Evolutionary conservation across 164 flowering plant species (phyloP).

Genomic region (Tinospora cordifolia): DNA sequence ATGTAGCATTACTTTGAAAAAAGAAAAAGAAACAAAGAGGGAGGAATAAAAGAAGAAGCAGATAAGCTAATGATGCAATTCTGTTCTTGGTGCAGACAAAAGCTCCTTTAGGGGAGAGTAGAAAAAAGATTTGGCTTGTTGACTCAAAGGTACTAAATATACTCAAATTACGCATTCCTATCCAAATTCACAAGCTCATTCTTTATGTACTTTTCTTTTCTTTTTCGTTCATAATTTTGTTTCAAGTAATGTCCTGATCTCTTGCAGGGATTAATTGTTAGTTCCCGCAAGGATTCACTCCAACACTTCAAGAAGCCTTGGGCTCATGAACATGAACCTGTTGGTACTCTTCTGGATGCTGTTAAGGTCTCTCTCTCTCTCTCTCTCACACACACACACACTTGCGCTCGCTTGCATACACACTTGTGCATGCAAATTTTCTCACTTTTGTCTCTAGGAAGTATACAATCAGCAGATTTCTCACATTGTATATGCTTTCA

Average conservation of each 20-base stretch:
- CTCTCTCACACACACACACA: no score
- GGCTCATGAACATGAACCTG: constrained; percentile 96
- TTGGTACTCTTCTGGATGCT: constrained; percentile 60
- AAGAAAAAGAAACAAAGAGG: background rate
- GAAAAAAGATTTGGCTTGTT: constrained; percentile 90
- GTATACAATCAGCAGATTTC: background rate
- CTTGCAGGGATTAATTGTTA: constrained; percentile 81
- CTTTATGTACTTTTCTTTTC: background rate
- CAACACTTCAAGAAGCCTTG: constrained; percentile 96
- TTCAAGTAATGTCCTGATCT: background rate
- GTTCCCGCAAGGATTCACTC: constrained; percentile 67
- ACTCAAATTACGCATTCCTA: background rate
- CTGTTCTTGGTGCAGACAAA: constrained; percentile 45
- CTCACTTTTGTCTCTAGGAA: background rate
- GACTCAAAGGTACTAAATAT: constrained; percentile 68
- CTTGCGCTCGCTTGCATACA: no score
- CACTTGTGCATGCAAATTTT: background rate
- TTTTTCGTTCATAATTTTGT: background rate
- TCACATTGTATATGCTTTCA: constrained; percentile 1
- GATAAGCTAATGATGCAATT: background rate
- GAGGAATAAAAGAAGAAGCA: no score
- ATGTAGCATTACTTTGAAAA: no score
- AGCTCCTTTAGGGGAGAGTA: constrained; percentile 62
- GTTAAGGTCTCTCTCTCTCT: constrained; percentile 45
- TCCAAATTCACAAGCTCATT: background rate